Base-by-base conservation (phyloP, 2,329 filamentous ascomycete genomes). In the Pseudogymnoascus sp. region DNA sequence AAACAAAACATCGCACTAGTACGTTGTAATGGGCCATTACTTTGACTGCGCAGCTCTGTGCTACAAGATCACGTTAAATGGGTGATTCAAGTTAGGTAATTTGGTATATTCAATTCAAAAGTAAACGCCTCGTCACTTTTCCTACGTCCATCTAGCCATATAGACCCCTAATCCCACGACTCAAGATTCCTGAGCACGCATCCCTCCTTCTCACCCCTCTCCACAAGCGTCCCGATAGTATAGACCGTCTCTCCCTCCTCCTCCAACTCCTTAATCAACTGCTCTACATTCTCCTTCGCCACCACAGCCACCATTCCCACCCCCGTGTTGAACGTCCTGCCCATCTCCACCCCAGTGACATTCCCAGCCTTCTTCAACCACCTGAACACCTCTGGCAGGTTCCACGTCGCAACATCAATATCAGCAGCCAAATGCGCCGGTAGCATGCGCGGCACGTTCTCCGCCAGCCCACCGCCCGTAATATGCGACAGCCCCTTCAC, bases 401-500 rank as follows among this genome's bases (percentile, higher is more conserved):
- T 74, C 91, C 92, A 99, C 1, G 83, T 77, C 43, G 80, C 78
- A 55, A 89, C 89, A 70, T 96, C 89, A 62, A 99, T 86, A 72
- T 91, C 85, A 1, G 92, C 93, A 1, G 89, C 83, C 5, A 99
- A 83, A 52, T 86, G 79, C 35, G 82, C 75, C 1, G 94, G 94
- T 16, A 99, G 81, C 89, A 96, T 96, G 67, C 94, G 87, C 31
- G 94, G 94, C 26, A 99, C 88, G 74, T 99, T 99, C 77, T 99
- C 94, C 16, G 88, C 81, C 19, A 99, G 83, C 10, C 94, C 94
- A 65, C 94, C 94, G 60, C 94, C 94, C 0, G 94, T 99, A 77
- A 99, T 97, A 77, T 99, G 94, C 10, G 94, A 90, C 74, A 97
- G 89, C 61, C 94, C 94, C 78, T 96, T 96, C 74, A 97, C 81